Conservation (phyloP, 2,329 filamentous ascomycete genomes). For the Cladosporium phlei region DNA sequence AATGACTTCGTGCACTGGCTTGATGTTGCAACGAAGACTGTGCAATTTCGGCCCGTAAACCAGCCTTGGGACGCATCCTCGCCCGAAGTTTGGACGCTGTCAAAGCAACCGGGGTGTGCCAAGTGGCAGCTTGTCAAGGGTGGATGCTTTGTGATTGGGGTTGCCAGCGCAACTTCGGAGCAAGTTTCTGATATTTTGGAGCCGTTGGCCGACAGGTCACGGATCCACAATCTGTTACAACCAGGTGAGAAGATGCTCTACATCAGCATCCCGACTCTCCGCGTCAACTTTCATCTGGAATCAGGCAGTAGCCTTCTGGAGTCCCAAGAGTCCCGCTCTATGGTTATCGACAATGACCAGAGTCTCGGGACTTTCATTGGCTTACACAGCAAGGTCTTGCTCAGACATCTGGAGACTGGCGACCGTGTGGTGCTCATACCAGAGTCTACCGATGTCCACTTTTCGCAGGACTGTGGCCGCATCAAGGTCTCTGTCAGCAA, state of each 20-base stretch:
- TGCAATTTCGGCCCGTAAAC: constrained; percentile 48
- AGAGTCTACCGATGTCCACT: constrained; percentile 23
- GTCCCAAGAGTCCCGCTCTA: constrained; percentile 21
- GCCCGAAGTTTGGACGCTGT: constrained; percentile 16
- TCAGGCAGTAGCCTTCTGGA: constrained; percentile 9
- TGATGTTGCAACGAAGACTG: constrained; percentile 38
- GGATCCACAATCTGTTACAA: constrained; percentile 18
- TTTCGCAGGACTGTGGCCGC: constrained; percentile 44
- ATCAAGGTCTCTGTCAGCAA: constrained; percentile 37
- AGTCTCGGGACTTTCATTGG: constrained; percentile 59
- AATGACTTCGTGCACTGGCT: constrained; percentile 58
- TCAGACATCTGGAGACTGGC: constrained; percentile 33
- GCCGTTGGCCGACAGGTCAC: constrained; percentile 14
- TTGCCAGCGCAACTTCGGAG: constrained; percentile 32
- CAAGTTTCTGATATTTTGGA: constrained; percentile 50
- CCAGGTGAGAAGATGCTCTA: background rate
- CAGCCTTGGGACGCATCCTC: constrained; percentile 20
- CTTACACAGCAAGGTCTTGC: constrained; percentile 53
- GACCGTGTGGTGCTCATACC: constrained; percentile 52
- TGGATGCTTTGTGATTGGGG: constrained; percentile 10
- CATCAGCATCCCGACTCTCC: constrained; percentile 21
- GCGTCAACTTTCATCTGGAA: constrained; percentile 21
- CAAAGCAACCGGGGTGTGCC: constrained; percentile 41
- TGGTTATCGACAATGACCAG: constrained; percentile 47
- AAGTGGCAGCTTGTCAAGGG: constrained; percentile 33